Base-by-base conservation (phyloP, 2,329 filamentous ascomycete species). In the Penicillium rolfsii region DNA sequence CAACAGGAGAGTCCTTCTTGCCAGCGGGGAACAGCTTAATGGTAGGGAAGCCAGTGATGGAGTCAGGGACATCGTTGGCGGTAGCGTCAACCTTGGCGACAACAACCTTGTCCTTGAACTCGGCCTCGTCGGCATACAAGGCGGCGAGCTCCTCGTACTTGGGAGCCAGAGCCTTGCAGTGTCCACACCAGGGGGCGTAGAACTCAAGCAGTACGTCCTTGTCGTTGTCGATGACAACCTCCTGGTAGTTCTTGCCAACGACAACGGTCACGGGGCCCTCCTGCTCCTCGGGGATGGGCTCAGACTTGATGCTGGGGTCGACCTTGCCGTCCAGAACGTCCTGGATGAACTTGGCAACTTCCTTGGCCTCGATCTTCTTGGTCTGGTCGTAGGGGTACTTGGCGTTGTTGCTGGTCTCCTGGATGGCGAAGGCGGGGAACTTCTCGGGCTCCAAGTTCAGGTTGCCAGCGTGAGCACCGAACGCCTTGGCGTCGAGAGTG, bases 161-260 rank as follows among this genome's bases (percentile, higher is more conserved):
- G 69, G 87, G 87, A 63, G 87, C 85, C 67, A 89, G 83, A 72
- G 86, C 81, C 78, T 89, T 89, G 85, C 87, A 89, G 80, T 89
- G 87, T 75, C 87, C 87, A 71, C 87, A 89, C 87, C 87, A 89
- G 67, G 95, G 95, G 62, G 95, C 95, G 83, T 99, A 99, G 84
- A 97, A 98, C 84, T 99, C 95, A 67, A 99, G 82, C 69, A 99
- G 87, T 61, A 99, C 95, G 79, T 99, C 95, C 89, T 98, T 98
- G 76, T 89, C 85, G 79, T 96, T 90, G 76, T 99, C 90, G 58
- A 97, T 85, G 73, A 99, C 93, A 69, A 98, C 82, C 7, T 96
- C 86, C 66, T 97, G 85, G 86, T 97, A 99, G 82, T 86, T 94
- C 83, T 96, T 91, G 77, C 94, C 95, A 60, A 99, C 95, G 60